Percentiles rank a stretch among this genome's conserved stretches.
Conservation (phyloP, 768 basidiomycete species). For the Termitomyces sp. region DNA sequence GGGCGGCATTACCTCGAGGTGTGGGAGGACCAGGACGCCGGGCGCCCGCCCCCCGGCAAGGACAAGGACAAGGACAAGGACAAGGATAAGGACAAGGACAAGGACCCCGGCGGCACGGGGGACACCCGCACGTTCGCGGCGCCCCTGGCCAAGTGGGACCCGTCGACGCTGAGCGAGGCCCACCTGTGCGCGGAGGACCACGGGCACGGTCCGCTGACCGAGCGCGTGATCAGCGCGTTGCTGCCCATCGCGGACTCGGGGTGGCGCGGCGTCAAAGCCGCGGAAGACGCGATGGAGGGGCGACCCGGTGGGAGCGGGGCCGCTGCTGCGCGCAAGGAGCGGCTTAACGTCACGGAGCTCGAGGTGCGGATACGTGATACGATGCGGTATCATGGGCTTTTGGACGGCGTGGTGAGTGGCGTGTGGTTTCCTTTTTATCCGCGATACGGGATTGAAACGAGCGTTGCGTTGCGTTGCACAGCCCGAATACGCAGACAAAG, state of each 20-base stretch:
- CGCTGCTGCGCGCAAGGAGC: slow-evolving; percentile 69
- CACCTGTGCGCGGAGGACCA: slow-evolving; percentile 69
- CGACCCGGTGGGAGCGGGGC: slow-evolving; percentile 76
- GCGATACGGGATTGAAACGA: no score
- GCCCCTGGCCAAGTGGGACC: slow-evolving; percentile 74
- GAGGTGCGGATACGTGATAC: slow-evolving; percentile 73
- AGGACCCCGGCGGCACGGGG: not conserved
- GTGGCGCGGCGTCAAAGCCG: slow-evolving; percentile 78
- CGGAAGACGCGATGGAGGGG: slow-evolving; percentile 82
- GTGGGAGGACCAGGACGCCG: slow-evolving; percentile 90
- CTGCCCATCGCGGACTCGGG: slow-evolving; percentile 64
- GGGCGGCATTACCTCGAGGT: slow-evolving; percentile 84
- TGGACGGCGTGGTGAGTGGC: slow-evolving; percentile 66
- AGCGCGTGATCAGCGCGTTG: slow-evolving; percentile 73
- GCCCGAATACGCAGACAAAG: slow-evolving; percentile 72
- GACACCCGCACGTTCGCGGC: slow-evolving; percentile 36
- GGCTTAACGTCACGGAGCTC: slow-evolving; percentile 74
- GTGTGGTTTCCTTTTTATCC: slow-evolving; percentile 22
- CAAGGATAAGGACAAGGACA: slow-evolving; percentile 7
- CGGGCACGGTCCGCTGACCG: slow-evolving; percentile 85
- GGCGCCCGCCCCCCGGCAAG: slow-evolving; percentile 27
- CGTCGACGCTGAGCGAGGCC: slow-evolving; percentile 70
- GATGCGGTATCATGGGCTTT: slow-evolving; percentile 69
- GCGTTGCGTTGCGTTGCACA: slow-evolving; percentile 16
- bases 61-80: not conserved